These are phyloP conservation scores for Bruguiera hainesii DNA, from an alignment of 441 rosid species.

Conservation along the genomic window DNA sequence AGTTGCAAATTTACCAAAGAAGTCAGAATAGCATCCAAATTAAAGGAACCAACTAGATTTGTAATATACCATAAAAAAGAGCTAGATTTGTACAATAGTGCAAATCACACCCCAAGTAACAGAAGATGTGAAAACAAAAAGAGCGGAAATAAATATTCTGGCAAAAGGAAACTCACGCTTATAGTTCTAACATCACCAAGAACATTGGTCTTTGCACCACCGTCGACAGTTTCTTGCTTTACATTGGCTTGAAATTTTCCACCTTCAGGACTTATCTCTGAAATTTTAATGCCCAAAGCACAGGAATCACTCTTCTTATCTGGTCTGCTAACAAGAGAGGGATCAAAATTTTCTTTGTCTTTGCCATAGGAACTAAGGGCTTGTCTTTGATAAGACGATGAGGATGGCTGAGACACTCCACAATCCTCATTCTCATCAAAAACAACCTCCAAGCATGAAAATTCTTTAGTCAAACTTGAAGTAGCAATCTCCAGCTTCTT, in stretches of 20 bases:
- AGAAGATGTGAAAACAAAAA: not conserved
- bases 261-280: slow-evolving; percentile 31
- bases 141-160: not conserved
- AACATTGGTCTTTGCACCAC: slow-evolving; percentile 30
- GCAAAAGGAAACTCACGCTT: slow-evolving; percentile 45
- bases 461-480: slow-evolving; percentile 65
- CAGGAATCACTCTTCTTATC: slow-evolving; percentile 22
- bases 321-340: slow-evolving; percentile 30
- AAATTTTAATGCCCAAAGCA: slow-evolving; percentile 25
- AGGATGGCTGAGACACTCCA: slow-evolving; percentile 18
- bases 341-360: slow-evolving; percentile 34
- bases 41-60: no score
- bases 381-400: slow-evolving; percentile 26
- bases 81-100: no score
- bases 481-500: slow-evolving; percentile 68
- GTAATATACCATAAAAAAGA: no score
- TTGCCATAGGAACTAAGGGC: no score
- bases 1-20: no score
- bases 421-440: slow-evolving; percentile 44
- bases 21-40: no score
- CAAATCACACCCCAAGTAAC: not conserved
- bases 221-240: slow-evolving; percentile 25
- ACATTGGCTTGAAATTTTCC: slow-evolving; percentile 25
- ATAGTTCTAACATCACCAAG: slow-evolving; percentile 25
- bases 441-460: slow-evolving; percentile 75